Evolutionary conservation across 78 protist species (phyloP), one percentile per base, ranked within the genome.

Genomic region (slime mould (Dictyostelium discoideum)): DNA sequence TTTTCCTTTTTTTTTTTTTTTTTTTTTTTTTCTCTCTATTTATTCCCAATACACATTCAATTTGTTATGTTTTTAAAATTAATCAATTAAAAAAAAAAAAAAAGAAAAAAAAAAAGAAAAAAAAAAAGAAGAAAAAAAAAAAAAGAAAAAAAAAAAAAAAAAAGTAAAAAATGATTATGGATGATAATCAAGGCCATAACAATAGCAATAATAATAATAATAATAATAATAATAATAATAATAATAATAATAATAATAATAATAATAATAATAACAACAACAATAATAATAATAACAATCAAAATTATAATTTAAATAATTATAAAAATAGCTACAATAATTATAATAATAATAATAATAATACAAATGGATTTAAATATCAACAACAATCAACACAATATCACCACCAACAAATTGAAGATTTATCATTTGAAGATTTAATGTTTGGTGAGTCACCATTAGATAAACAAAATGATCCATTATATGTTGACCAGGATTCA

Each of bases 351-450:
- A 69, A 10, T 69, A 29, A 29, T 14, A 72, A 32, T 29, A 73
- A 73, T 29, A 73, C 10, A 29, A 73, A 29, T 73, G 80, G 42
- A 14, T 37, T 26, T 74, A 37, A 74, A 74, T 74, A 74, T 16
- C 48, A 74, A 74, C 48, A 32, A 74, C 81, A 73, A 32, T 48
- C 37, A 37, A 4, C 37, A 37, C 48, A 74, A 13, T 57, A 79
- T 7, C 50, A 40, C 3, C 54, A 79, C 2, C 87, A 84, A 7
- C 87, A 84, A 37, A 82, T 72, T 54, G 95, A 90, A 73, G 95
- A 90, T 2, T 65, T 90, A 8, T 82, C 95, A 60, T 90, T 90
- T 72, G 95, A 90, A 69, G 88, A 90, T 82, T 42, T 90, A 10
- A 90, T 73, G 60, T 90, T 90, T 82, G 95, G 95, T 39, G 95